Base-by-base conservation (phyloP, 75 land plant genomes). In the Gnetum montanum region DNA sequence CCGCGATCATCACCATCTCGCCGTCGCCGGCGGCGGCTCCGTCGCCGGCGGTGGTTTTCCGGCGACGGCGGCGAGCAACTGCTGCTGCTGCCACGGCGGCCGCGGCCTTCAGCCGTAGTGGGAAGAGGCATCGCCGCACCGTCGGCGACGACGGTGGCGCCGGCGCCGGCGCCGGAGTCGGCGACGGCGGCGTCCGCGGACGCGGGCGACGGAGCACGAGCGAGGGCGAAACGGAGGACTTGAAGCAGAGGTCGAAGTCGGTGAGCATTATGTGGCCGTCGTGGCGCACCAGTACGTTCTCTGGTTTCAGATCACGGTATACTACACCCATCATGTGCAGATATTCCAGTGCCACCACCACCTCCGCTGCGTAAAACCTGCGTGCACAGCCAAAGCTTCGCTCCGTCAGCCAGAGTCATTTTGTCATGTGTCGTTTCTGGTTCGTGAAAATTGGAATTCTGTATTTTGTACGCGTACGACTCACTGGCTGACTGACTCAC, bases 181-280 rank as follows among this genome's bases (percentile, higher is more conserved):
- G 46, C 46, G 25, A 1, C 34, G 28, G 30, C 60, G n/a, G 40
- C 37, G 3, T 19, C 28, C 25, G 28, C n/a, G 35, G 41, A 27
- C 43, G 28, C 16, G 34, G 69, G 8, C 27, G 50, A 0, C 33
- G n/a, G 48, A 43, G 43, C n/a, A 80, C 63, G 66, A 53, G 1
- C 49, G 43, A 63, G 4, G 84, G 84, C 30, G 72, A 70, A 24
- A 76, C 77, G 33, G 73, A 69, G 60, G 76, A 73, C 33, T 72
- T 65, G 68, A 78, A 46, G 34, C 81, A 88, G 16, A 88, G 79
- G 46, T 86, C 91, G 45, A 86, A 86, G 56, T 86, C 91, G 4
- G 90, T 79, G n/a, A 86, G 86, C 78, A 76, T 75, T 48, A 84
- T 72, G 60, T 87, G 91, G 7, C 91, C 93, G 54, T 77, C 77